Evolutionary conservation across 306 rosid species (phyloP).

Genomic region (Lathyrus aphaca): DNA sequence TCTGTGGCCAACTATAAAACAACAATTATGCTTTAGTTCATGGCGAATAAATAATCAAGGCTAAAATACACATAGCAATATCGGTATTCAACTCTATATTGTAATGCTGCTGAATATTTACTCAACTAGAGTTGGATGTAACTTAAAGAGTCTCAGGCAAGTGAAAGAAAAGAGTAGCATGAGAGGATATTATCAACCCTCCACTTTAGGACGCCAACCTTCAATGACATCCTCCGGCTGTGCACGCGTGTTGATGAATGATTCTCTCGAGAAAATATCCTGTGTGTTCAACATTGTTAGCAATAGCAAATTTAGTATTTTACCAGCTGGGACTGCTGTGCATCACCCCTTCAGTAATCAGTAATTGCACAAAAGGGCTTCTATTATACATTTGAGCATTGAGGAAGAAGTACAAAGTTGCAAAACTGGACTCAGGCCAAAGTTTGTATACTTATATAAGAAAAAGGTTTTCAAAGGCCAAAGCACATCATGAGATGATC

Average conservation of each 20-base stretch:
- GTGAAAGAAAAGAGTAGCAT: conserved; percentile 11
- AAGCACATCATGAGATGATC: not conserved
- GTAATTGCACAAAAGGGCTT: not conserved
- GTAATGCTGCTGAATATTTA: not conserved
- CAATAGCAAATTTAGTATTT: not conserved
- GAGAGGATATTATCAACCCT: conserved; percentile 51
- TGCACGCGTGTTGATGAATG: conserved; percentile 77
- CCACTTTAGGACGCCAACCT: conserved; percentile 96
- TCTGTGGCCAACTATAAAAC: conserved; percentile 29
- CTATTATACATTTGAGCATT: not conserved
- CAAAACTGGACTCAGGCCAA: not conserved
- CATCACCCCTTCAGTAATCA: not conserved
- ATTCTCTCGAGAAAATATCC: conserved; percentile 77
- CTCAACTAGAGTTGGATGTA: conserved; percentile 17
- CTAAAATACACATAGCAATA: conserved; percentile 20
- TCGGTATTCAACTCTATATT: conserved; percentile 17
- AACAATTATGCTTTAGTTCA: conserved; percentile 7
- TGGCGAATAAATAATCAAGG: conserved; percentile 5
- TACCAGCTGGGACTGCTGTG: not conserved
- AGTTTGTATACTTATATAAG: not conserved
- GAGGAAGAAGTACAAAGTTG: not conserved
- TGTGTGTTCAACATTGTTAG: conserved; percentile 48
- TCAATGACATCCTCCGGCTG: conserved; percentile 77
- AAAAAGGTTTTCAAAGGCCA: not conserved
- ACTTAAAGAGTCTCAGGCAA: conserved; percentile 21